phyloP scores from a whole-genome alignment of 305 asterid species.

The Lippia alba region DNA sequence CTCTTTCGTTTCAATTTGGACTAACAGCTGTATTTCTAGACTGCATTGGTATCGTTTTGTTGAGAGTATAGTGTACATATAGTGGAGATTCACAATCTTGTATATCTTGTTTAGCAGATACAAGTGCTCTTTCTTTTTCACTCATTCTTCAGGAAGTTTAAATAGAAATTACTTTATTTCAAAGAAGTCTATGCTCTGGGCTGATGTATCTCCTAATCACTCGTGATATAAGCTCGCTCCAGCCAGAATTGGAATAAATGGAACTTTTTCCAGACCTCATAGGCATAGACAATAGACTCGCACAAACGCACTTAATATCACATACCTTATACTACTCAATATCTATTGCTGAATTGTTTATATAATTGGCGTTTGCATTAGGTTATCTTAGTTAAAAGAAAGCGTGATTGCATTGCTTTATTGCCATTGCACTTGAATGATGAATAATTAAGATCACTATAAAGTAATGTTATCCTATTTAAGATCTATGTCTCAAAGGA shows the following conservation, averaged over 20 bases:
- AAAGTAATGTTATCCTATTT: neutral
- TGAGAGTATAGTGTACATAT: neutral
- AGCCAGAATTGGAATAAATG: neutral
- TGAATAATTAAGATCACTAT: neutral
- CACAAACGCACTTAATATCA: neutral
- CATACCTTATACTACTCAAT: neutral
- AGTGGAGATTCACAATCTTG: too few species aligned
- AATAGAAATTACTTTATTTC: too few species aligned
- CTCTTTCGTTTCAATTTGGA: neutral
- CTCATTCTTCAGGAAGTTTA: too few species aligned
- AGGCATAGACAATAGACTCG: too few species aligned
- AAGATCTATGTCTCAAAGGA: neutral
- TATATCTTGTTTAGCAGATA: too few species aligned
- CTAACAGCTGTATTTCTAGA: neutral
- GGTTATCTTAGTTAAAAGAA: slow-evolving; percentile 14
- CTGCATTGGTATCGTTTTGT: neutral
- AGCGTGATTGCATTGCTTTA: neutral
- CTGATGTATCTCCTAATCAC: neutral
- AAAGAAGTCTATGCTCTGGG: neutral
- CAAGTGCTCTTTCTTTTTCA: too few species aligned
- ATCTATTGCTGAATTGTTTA: neutral
- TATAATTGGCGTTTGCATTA: neutral
- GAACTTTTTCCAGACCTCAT: too few species aligned
- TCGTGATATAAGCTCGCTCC: neutral
- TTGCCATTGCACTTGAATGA: slow-evolving; percentile 11